Evolutionary conservation across 2,329 filamentous ascomycete species (phyloP).

Genomic region (Talaromyces atroroseus): DNA sequence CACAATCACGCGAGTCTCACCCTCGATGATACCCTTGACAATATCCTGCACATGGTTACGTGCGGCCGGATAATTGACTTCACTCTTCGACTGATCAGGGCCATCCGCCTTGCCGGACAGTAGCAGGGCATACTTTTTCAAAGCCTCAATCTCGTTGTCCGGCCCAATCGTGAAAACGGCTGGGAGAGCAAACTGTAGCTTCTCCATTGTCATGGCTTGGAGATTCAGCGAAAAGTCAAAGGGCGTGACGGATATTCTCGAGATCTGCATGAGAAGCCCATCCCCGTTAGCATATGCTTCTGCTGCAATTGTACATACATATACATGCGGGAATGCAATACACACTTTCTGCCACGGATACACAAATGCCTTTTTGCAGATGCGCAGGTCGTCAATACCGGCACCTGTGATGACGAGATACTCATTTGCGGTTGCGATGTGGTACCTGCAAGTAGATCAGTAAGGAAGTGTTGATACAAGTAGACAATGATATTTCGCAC

Average conservation of each 20-base stretch:
- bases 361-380: constrained; percentile 71
- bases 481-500: not conserved
- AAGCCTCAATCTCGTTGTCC: constrained; percentile 61
- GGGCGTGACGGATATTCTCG: constrained; percentile 35
- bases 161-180: constrained; percentile 84
- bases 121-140: constrained; percentile 78
- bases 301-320: not conserved
- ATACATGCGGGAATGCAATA: not conserved
- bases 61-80: constrained; percentile 38
- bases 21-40: constrained; percentile 85
- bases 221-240: constrained; percentile 79
- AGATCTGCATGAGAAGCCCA: constrained; percentile 18
- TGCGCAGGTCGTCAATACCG: constrained; percentile 66
- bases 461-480: not conserved
- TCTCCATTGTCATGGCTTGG: constrained; percentile 85
- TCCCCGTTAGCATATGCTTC: not conserved
- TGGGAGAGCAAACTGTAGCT: constrained; percentile 74
- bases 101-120: constrained; percentile 59
- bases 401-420: constrained; percentile 85
- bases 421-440: constrained; percentile 68
- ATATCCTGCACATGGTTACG: constrained; percentile 73
- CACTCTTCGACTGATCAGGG: constrained; percentile 28
- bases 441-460: constrained; percentile 49
- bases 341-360: constrained; percentile 61
- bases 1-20: constrained; percentile 76